Evolutionary conservation across 2,329 filamentous ascomycete species (phyloP).

Genomic region (Daldinia sp.): DNA sequence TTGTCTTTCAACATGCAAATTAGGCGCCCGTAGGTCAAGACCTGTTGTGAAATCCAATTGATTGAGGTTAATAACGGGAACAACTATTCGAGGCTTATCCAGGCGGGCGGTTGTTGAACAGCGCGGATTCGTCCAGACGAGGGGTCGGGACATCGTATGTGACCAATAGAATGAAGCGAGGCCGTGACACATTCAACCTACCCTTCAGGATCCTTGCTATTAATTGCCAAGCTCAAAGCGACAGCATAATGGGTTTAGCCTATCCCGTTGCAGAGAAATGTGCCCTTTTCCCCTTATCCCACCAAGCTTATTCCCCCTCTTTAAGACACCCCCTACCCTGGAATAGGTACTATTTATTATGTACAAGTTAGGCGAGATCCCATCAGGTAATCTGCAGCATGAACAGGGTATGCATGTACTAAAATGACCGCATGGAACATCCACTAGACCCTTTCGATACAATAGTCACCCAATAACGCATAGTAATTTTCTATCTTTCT

Average conservation of each 20-base stretch:
- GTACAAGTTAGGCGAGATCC: constrained; percentile 27
- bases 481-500: constrained; percentile 24
- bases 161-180: constrained; percentile 43
- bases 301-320: constrained; percentile 7
- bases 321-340: constrained; percentile 19
- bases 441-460: constrained; percentile 19
- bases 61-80: constrained; percentile 47
- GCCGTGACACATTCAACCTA: constrained; percentile 41
- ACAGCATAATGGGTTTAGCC: constrained; percentile 33
- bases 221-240: constrained; percentile 24
- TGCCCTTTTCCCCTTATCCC: constrained; percentile 23
- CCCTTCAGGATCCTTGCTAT: constrained; percentile 21
- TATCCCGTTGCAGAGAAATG: constrained; percentile 35
- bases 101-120: constrained; percentile 47
- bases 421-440: constrained; percentile 30
- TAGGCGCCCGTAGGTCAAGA: constrained; percentile 38
- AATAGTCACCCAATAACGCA: constrained; percentile 27
- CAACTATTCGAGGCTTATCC: constrained; percentile 31
- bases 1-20: constrained; percentile 28
- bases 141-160: constrained; percentile 38
- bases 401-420: constrained; percentile 34
- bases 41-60: constrained; percentile 39
- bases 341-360: background rate
- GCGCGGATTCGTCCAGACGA: constrained; percentile 49
- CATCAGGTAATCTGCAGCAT: constrained; percentile 32